A percentile compares a stretch with the other conserved stretches of the same genome.
Conservation (phyloP, 192 early-diverging fungal species). For the Coemansia erecta region DNA sequence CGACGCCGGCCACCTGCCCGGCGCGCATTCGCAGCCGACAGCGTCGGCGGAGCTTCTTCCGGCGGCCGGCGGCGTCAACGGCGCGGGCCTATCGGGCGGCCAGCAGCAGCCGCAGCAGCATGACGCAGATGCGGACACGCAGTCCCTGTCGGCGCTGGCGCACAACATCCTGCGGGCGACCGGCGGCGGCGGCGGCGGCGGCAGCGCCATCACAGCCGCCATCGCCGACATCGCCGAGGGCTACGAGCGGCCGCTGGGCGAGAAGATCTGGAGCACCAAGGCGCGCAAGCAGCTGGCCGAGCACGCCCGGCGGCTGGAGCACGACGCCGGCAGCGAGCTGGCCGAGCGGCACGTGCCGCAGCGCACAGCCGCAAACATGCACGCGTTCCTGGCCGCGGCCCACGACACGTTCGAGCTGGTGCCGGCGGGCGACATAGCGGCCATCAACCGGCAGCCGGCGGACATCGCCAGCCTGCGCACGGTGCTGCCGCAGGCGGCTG, state of each 20-base stretch:
- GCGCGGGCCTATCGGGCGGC: conserved; percentile 9
- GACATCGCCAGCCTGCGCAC: conserved; percentile 30
- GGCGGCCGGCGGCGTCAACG: conserved; percentile 9
- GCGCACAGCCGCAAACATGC: conserved; percentile 63
- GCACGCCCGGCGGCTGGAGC: conserved; percentile 23
- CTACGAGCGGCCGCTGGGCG: conserved; percentile 22
- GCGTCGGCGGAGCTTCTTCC: conserved; percentile 4
- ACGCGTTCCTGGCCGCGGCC: conserved; percentile 16
- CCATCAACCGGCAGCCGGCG: conserved; percentile 15
- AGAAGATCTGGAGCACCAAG: conserved; percentile 40
- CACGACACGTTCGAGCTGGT: conserved; percentile 27
- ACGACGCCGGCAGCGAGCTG: conserved; percentile 37
- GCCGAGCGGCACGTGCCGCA: conserved; percentile 55
- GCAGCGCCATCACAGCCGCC: conserved; percentile 11
- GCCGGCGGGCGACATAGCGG: conserved; percentile 10
- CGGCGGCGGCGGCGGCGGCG: not conserved
- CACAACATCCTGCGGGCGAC: conserved; percentile 33
- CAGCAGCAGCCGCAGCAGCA: conserved; percentile 47
- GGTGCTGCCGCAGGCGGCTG: conserved; percentile 18
- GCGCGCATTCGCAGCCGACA: not conserved
- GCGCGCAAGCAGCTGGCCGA: conserved; percentile 26
- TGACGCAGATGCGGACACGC: not conserved
- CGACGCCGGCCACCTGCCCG: conserved; percentile 2
- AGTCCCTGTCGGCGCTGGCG: conserved; percentile 14
- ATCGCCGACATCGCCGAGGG: conserved; percentile 35